phyloP scores from a whole-genome alignment of 768 basidiomycete genomes.

The Tulasnella sp. region DNA sequence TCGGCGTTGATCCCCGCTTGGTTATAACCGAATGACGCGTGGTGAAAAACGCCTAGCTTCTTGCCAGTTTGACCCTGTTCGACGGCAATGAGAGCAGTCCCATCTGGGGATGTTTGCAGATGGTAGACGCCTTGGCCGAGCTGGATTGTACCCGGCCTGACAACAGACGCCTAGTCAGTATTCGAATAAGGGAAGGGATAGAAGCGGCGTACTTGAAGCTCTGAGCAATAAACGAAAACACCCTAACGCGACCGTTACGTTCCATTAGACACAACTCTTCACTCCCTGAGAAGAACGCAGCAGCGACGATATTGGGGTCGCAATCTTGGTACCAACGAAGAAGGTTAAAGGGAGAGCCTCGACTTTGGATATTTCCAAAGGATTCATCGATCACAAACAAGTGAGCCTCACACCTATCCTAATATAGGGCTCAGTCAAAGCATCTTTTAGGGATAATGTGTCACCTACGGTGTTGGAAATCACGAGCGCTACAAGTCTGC shows the following conservation, averaged over 20 bases:
- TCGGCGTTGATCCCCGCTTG: constrained; percentile 33
- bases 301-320: constrained; percentile 25
- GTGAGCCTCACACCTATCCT: background rate
- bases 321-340: constrained; percentile 32
- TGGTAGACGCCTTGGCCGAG: constrained; percentile 28
- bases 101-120: constrained; percentile 42
- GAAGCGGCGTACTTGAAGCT: constrained; percentile 37
- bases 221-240: constrained; percentile 43
- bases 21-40: constrained; percentile 41
- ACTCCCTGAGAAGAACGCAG: constrained; percentile 36
- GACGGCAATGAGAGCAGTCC: constrained; percentile 36
- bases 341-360: constrained; percentile 34
- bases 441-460: background rate
- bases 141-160: constrained; percentile 36
- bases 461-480: background rate
- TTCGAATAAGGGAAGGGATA: background rate
- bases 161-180: no score
- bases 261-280: constrained; percentile 46
- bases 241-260: constrained; percentile 30
- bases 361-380: constrained; percentile 29
- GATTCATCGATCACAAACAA: constrained; percentile 36
- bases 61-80: constrained; percentile 18
- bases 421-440: background rate
- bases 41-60: constrained; percentile 37
- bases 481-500: constrained; percentile 32